Evolutionary conservation across 2,329 filamentous ascomycete species (phyloP).

Genomic region (Colletotrichum abscissum): DNA sequence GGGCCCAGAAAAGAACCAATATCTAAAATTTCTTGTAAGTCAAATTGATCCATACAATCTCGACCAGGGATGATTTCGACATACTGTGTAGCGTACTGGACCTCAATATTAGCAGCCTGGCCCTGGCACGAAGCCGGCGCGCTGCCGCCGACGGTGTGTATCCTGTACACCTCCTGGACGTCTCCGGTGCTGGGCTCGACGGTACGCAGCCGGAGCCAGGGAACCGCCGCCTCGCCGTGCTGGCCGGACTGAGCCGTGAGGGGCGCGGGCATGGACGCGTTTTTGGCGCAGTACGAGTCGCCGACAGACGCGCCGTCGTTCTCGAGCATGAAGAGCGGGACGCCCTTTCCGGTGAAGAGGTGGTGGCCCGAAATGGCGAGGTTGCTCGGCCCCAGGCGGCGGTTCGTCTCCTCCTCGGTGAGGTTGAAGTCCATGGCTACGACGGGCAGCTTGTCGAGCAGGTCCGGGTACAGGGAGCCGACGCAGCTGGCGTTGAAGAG

Average conservation of each 20-base stretch:
- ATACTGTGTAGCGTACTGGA: conserved; percentile 88
- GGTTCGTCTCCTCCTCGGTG: conserved; percentile 11
- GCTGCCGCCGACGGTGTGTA: conserved; percentile 85
- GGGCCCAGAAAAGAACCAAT: conserved; percentile 50
- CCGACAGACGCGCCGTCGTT: conserved; percentile 66
- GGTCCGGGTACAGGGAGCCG: conserved; percentile 74
- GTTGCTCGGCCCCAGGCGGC: conserved; percentile 65
- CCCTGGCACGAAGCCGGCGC: conserved; percentile 79
- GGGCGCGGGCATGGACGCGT: conserved; percentile 71
- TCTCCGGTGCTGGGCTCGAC: conserved; percentile 66
- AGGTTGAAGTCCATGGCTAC: conserved; percentile 77
- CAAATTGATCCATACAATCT: conserved; percentile 10
- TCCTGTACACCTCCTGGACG: conserved; percentile 82
- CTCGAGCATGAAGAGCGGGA: conserved; percentile 85
- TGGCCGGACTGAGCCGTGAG: conserved; percentile 68
- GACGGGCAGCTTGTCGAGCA: conserved; percentile 72
- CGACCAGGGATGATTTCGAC: conserved; percentile 50
- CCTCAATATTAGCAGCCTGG: conserved; percentile 71
- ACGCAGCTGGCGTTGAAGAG: conserved; percentile 92
- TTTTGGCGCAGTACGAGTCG: conserved; percentile 72
- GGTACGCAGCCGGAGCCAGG: conserved; percentile 81
- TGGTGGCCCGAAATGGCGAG: conserved; percentile 79
- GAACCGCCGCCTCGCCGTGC: conserved; percentile 74
- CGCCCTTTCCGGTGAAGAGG: conserved; percentile 78
- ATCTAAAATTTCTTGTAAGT: conserved; percentile 41